A percentile compares a stretch with the other conserved stretches of the same genome.
Evolutionary conservation across 177 flowering plant species (phyloP).

Genomic region (Vitis hybrid): DNA sequence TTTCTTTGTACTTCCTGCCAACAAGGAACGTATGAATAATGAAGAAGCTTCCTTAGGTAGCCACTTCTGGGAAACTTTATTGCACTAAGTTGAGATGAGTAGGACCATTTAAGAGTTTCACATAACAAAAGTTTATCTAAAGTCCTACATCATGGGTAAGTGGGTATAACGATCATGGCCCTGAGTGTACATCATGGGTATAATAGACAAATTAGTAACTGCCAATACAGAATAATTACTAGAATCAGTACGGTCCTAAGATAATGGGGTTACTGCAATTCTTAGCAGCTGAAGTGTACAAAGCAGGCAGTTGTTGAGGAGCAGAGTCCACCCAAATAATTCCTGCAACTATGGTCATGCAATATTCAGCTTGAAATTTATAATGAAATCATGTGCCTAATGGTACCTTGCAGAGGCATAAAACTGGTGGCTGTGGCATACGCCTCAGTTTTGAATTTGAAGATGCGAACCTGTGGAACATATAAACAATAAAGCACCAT

Average conservation of each 20-base stretch:
- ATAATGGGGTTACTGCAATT: neutral
- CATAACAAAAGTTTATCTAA: neutral
- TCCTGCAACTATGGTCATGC: neutral
- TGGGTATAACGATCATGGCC: neutral
- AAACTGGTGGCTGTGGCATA: slow-evolving; percentile 48
- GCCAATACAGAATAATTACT: neutral
- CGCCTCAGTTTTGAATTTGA: slow-evolving; percentile 67
- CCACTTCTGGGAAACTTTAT: neutral
- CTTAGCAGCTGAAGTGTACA: neutral
- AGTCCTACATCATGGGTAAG: neutral
- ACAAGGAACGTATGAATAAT: neutral
- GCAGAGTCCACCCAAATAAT: neutral
- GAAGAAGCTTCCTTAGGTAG: neutral
- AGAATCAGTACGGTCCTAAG: neutral
- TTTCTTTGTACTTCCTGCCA: slow-evolving; percentile 66
- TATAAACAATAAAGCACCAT: neutral
- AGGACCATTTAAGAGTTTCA: neutral
- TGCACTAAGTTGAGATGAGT: neutral
- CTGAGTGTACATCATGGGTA: neutral
- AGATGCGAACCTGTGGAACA: slow-evolving; percentile 61
- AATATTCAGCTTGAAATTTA: neutral
- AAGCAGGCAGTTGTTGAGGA: neutral
- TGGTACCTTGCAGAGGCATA: slow-evolving; percentile 57
- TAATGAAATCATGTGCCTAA: neutral
- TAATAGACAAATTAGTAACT: neutral